phyloP scores from a whole-genome alignment of 192 early-diverging fungal genomes.

The Coemansia sp. region DNA sequence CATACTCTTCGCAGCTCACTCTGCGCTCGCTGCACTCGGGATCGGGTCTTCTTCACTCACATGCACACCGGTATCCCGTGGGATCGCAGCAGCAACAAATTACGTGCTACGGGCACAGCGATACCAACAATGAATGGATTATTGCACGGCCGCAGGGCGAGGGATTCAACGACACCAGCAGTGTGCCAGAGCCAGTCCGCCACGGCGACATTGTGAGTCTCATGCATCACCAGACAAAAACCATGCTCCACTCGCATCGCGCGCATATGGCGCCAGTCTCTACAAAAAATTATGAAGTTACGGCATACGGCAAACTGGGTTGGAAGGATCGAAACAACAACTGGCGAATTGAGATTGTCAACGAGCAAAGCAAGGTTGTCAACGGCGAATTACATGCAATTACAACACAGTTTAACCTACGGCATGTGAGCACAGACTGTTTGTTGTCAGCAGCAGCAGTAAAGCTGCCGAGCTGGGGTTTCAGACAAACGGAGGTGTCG shows the following conservation, averaged over 20 bases:
- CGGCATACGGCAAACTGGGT: conserved; percentile 52
- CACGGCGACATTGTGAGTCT: conserved; percentile 77
- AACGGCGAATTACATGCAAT: conserved; percentile 53
- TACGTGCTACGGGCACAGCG: conserved; percentile 72
- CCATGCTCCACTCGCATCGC: conserved; percentile 65
- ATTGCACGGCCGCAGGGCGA: conserved; percentile 38
- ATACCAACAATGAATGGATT: conserved; percentile 70
- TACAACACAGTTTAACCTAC: conserved; percentile 62
- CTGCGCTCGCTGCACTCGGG: conserved; percentile 20
- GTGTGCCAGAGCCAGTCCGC: conserved; percentile 46
- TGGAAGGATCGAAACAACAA: conserved; percentile 64
- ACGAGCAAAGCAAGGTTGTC: conserved; percentile 39
- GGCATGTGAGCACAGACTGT: conserved; percentile 73
- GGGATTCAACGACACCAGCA: conserved; percentile 23
- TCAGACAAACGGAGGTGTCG: conserved; percentile 82
- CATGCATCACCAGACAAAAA: conserved; percentile 57
- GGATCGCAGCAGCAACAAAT: conserved; percentile 80
- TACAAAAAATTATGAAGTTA: conserved; percentile 61
- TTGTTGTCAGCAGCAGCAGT: conserved; percentile 68
- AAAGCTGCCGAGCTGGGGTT: conserved; percentile 82
- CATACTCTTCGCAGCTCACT: conserved; percentile 21
- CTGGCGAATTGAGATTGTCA: conserved; percentile 55
- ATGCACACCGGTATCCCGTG: conserved; percentile 58
- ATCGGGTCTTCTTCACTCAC: conserved; percentile 56
- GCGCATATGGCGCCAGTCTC: conserved; percentile 62